phyloP scores from a whole-genome alignment of 108 stramenopile species.

The Hondaea fermentalgiana region DNA sequence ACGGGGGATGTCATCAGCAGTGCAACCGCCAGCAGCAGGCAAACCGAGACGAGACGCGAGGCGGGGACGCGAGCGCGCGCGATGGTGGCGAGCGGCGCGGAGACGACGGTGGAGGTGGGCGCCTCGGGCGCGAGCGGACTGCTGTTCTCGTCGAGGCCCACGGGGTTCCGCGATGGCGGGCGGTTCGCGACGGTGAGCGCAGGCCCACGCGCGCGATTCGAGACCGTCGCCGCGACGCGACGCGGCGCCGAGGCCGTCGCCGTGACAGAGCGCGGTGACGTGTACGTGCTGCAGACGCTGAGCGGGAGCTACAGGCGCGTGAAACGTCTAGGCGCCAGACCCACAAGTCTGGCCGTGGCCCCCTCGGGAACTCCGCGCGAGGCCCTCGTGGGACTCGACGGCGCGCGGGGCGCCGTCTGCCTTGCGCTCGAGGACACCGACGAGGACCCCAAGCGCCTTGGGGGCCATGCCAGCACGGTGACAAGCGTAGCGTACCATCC shows the following conservation, averaged over 20 bases:
- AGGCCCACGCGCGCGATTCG: not conserved
- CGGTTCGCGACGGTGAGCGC: not conserved
- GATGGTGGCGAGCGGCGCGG: not conserved
- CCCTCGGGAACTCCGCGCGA: not conserved
- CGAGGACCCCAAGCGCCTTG: not conserved
- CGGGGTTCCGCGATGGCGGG: not conserved
- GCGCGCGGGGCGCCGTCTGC: not conserved
- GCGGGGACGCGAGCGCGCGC: not conserved
- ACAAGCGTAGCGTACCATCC: not conserved
- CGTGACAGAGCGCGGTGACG: not conserved
- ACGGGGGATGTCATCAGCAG: too few relatives aligned
- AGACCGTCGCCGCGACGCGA: not conserved
- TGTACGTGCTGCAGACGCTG: not conserved
- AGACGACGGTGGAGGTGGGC: not conserved
- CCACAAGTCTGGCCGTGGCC: not conserved
- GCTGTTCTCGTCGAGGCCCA: not conserved
- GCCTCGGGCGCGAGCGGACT: not conserved
- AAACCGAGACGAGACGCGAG: too few relatives aligned
- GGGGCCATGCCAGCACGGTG: not conserved
- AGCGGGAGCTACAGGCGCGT: too few relatives aligned
- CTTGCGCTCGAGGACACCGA: not conserved
- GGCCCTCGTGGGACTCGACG: not conserved
- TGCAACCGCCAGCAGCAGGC: too few relatives aligned
- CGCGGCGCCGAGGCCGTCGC: not conserved
- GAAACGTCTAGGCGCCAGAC: not conserved